These are phyloP conservation scores for Claviceps maximensis DNA, from an alignment of 2,329 filamentous ascomycete species.

Conservation along the genomic window DNA sequence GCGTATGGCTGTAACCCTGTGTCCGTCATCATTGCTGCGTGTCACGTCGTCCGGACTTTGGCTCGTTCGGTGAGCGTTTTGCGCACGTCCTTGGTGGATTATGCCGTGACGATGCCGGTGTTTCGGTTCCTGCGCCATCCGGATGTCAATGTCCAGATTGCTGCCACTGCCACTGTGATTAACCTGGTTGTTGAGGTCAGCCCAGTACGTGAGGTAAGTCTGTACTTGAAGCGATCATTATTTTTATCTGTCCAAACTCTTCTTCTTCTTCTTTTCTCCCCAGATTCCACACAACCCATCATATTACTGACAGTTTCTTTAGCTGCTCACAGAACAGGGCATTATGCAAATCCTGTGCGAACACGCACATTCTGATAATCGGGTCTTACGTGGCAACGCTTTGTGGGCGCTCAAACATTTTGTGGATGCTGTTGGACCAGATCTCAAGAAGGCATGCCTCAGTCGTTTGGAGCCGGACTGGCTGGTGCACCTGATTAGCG, in stretches of 20 bases:
- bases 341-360: slow-evolving; percentile 67
- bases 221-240: too few relatives aligned
- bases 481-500: slow-evolving; percentile 65
- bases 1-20: slow-evolving; percentile 62
- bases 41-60: slow-evolving; percentile 66
- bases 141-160: slow-evolving; percentile 69
- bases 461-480: slow-evolving; percentile 66
- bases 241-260: too few relatives aligned
- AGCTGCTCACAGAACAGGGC: slow-evolving; percentile 61
- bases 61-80: slow-evolving; percentile 75
- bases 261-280: too few relatives aligned
- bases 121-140: slow-evolving; percentile 62
- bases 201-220: slow-evolving; percentile 76
- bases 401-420: slow-evolving; percentile 92
- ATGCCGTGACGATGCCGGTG: slow-evolving; percentile 65
- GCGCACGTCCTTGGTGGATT: slow-evolving; percentile 76
- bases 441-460: slow-evolving; percentile 64
- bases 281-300: slow-evolving; percentile 11
- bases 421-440: slow-evolving; percentile 56
- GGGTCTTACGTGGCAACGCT: slow-evolving; percentile 70
- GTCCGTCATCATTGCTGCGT: slow-evolving; percentile 71
- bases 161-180: slow-evolving; percentile 69
- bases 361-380: slow-evolving; percentile 69
- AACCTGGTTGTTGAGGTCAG: slow-evolving; percentile 84
- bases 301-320: background rate